Conservation (phyloP, 2,329 filamentous ascomycete species). For the Claviceps purpurea region DNA sequence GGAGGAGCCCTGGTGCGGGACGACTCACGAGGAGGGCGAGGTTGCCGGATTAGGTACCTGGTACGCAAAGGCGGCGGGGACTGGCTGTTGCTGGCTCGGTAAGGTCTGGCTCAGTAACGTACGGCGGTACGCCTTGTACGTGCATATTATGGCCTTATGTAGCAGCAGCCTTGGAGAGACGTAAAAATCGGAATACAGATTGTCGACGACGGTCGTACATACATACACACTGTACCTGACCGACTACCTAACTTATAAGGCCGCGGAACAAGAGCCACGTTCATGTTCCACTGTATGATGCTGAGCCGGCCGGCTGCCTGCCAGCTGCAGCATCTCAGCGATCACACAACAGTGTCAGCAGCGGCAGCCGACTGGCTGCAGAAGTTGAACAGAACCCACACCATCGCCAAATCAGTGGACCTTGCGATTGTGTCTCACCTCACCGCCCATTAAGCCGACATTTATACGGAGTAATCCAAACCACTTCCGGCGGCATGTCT, state of each 20-base stretch:
- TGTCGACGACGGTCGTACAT: too few species aligned
- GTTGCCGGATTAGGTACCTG: conserved; percentile 2
- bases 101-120: too few species aligned
- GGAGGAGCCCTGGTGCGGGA: conserved; percentile 10
- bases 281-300: not conserved
- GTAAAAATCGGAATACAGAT: not conserved
- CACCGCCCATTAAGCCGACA: too few species aligned
- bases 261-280: not conserved
- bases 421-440: too few species aligned
- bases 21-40: conserved; percentile 2
- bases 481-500: too few species aligned
- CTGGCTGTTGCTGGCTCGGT: not conserved
- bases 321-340: not conserved
- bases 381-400: too few species aligned
- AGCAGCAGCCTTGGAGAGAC: not conserved
- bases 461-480: too few species aligned
- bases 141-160: not conserved
- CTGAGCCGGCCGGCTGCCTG: not conserved
- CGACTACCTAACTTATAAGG: too few species aligned
- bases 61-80: not conserved
- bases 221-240: too few species aligned
- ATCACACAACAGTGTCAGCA: not conserved
- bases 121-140: not conserved
- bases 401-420: too few species aligned
- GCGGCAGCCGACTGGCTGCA: too few species aligned